Evolutionary conservation across 495 filamentous ascomycete genomes (phyloP), one percentile per base, ranked within the genome.

Genomic region (Filosporella fistucella): DNA sequence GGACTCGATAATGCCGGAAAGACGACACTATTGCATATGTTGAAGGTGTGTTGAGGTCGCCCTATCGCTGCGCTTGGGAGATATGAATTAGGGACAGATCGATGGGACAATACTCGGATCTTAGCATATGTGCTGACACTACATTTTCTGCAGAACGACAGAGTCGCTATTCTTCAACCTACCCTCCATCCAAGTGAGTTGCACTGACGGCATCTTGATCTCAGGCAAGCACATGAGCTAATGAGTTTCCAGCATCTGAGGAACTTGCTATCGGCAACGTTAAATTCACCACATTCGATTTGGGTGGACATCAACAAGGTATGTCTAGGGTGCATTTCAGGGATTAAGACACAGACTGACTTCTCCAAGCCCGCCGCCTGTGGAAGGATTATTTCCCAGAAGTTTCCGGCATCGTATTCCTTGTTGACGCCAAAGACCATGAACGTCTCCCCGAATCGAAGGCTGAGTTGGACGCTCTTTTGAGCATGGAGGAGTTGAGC

Each of bases 341-440:
- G 2, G 42, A 30, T 12, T 21, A 10, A 7, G 18, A 18, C n/a
- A 21, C n/a, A 12, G 24, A 32, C 49, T 39, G 14, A 39, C 41
- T 23, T 25, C n/a, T n/a, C 6, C 30, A 57, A 93, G 93, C 91
- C 45, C 91, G 94, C 40, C 89, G 94, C 58, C 80, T 97, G 51
- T 98, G 93, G 91, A 91, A 91, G 61, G 93, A 98, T 63, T 94
- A 94, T 68, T 95, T 97, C 84, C 94, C 93, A 64, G 93, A 98
- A 77, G 93, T 97, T 38, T 89, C 82, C 65, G 93, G 91, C 43
- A 94, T 96, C 58, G 93, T 98, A 46, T 98, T 96, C 78, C 84
- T 96, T 43, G 90, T 97, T 55, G 94, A 97, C 65, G 89, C 94
- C 54, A 94, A 94, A 71, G 94, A 98, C 69, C 82, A 85, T 68